Conservation (phyloP, 768 basidiomycete species). For the Cyclocybe aegerita region DNA sequence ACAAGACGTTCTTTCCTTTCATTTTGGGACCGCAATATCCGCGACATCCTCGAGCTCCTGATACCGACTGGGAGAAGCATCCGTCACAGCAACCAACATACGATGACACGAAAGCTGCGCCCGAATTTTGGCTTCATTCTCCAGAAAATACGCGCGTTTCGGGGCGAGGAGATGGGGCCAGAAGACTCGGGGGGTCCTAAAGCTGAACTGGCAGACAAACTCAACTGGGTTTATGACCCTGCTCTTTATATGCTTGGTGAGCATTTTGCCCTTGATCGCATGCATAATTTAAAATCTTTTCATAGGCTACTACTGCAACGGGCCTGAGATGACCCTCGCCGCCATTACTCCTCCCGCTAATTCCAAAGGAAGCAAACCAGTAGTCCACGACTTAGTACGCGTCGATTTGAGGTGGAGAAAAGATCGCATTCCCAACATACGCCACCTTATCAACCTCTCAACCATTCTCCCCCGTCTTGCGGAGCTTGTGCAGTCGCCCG, state of each 20-base stretch:
- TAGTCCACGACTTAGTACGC: constrained; percentile 9
- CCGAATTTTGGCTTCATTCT: constrained; percentile 21
- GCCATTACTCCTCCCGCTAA: too few species aligned
- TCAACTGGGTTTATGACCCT: constrained; percentile 20
- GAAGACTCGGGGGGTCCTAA: constrained; percentile 13
- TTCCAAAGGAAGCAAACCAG: neutral
- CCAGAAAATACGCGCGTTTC: constrained; percentile 16
- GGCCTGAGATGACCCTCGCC: constrained; percentile 10
- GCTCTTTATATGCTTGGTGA: constrained; percentile 23
- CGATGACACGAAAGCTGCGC: constrained; percentile 10
- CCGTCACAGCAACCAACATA: constrained; percentile 18
- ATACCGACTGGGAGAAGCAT: constrained; percentile 13
- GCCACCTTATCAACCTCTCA: constrained; percentile 11
- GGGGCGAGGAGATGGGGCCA: constrained; percentile 23
- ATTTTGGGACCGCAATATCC: constrained; percentile 25
- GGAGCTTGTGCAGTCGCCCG: constrained; percentile 2
- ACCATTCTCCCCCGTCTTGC: constrained; percentile 2
- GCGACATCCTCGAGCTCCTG: constrained; percentile 16
- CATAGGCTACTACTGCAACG: constrained; percentile 16
- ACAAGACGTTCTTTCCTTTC: constrained; percentile 13
- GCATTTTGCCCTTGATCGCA: constrained; percentile 26
- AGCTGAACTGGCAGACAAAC: constrained; percentile 15
- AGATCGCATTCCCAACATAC: constrained; percentile 13
- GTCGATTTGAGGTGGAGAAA: constrained; percentile 8
- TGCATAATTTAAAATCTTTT: constrained; percentile 30